phyloP scores from a whole-genome alignment of 345 rosid species.

The Euclidium syriacum region DNA sequence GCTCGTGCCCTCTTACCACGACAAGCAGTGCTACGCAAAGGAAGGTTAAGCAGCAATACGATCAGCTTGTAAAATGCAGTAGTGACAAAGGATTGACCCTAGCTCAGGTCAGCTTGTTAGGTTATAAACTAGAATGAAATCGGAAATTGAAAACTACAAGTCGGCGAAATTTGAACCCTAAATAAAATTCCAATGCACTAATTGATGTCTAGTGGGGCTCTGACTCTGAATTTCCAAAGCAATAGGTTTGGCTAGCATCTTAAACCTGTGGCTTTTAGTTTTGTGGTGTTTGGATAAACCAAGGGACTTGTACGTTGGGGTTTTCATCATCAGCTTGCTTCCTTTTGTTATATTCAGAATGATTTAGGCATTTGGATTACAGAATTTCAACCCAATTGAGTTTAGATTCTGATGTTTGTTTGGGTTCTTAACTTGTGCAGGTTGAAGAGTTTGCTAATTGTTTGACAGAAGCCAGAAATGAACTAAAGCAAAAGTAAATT shows the following conservation, averaged over 20 bases:
- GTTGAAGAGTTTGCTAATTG: constrained; percentile 85
- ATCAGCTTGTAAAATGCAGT: constrained; percentile 67
- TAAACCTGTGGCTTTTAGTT: not conserved
- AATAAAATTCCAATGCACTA: not conserved
- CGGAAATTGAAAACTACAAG: not conserved
- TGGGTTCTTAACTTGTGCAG: constrained; percentile 33
- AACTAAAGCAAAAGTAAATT: constrained; percentile 80
- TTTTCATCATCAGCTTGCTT: not conserved
- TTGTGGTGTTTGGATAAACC: constrained; percentile 7
- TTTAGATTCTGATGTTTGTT: constrained; percentile 12
- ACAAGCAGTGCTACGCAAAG: constrained; percentile 86
- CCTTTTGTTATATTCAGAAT: not conserved
- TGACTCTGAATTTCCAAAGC: constrained; percentile 2
- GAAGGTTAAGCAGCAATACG: constrained; percentile 88
- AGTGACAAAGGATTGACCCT: constrained; percentile 64
- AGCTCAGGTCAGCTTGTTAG: constrained; percentile 54
- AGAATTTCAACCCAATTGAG: not conserved
- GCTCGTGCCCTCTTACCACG: constrained; percentile 76
- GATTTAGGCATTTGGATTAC: not conserved
- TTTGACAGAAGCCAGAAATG: constrained; percentile 67
- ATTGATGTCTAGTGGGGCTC: not conserved
- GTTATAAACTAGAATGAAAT: not conserved
- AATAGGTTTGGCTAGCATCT: not conserved
- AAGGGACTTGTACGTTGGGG: not conserved
- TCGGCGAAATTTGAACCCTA: not conserved